These are phyloP conservation scores for Crotalaria pallida DNA, from an alignment of 306 rosid genomes.

Conservation along the genomic window DNA sequence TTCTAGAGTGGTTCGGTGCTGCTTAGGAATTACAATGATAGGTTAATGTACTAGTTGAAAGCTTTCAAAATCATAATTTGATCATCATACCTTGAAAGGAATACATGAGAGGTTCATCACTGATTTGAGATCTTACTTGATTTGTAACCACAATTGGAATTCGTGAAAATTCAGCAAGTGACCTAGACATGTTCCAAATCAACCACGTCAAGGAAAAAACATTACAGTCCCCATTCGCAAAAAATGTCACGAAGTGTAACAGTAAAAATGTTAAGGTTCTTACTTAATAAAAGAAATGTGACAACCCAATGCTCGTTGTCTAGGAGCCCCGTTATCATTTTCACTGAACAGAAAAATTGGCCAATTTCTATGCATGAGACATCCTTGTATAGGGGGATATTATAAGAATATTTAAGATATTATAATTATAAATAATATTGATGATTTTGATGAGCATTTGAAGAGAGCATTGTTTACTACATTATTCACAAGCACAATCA, in stretches of 20 bases:
- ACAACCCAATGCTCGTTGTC: constrained; percentile 78
- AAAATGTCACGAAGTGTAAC: neutral
- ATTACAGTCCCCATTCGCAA: constrained; percentile 8
- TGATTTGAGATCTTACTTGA: constrained; percentile 81
- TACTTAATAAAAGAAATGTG: constrained; percentile 86
- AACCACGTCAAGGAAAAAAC: constrained; percentile 14
- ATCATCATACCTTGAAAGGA: constrained; percentile 74
- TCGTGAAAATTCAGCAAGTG: constrained; percentile 90
- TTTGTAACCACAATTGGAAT: constrained; percentile 88
- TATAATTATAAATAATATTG: too few relatives aligned
- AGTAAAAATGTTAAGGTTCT: constrained; percentile 21
- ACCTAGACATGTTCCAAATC: constrained; percentile 42
- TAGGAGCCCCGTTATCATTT: constrained; percentile 43
- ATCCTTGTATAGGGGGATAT: constrained; percentile 6
- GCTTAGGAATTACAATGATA: constrained; percentile 21
- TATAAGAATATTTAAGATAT: constrained; percentile 1
- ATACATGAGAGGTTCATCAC: constrained; percentile 56
- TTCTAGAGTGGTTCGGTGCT: constrained; percentile 34
- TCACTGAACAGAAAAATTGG: constrained; percentile 51
- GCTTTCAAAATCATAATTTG: constrained; percentile 9
- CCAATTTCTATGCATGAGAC: constrained; percentile 10
- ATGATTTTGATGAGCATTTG: constrained; percentile 15
- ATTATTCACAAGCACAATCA: neutral
- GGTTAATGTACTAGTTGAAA: constrained; percentile 11
- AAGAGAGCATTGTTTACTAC: constrained; percentile 9